Evolutionary conservation across 2,329 filamentous ascomycete species (phyloP), one percentile per base, ranked within the genome.

Genomic region (Neocatenulostroma microsporum): DNA sequence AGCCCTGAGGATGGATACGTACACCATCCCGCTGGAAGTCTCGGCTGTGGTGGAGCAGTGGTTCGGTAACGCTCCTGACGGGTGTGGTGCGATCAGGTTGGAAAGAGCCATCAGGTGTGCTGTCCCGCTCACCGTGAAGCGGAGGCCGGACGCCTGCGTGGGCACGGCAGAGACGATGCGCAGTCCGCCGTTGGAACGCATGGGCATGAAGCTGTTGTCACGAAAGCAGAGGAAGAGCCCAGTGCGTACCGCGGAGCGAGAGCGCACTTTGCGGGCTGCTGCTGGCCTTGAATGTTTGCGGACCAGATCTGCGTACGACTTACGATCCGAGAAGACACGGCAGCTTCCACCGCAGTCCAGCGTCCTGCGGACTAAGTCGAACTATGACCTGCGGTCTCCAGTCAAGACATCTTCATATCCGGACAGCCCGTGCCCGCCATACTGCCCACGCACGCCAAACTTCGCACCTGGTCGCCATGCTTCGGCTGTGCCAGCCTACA

Each of bases 11-110:
- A 32, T 46, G 9, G 49, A 53, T 30, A 32, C 37, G 6, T 54
- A 49, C 37, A 51, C 50, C 3, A 45, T 53, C 36, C 40, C 42
- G 12, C 31, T 54, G 19, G 41, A 51, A 24, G 13, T 54, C 15
- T 42, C 32, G 8, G 45, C 45, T 4, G 30, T 38, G 5, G 19
- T 50, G 13, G 46, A 37, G 4, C 42, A 44, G 26, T 18, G 26
- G 8, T 52, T 49, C 23, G 31, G 40, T 23, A n/a, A n/a, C n/a
- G n/a, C n/a, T n/a, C n/a, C n/a, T n/a, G n/a, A n/a, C n/a, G n/a
- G n/a, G n/a, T n/a, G n/a, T n/a, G 45, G 40, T 14, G 37, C 35
- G 9, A 41, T 51, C 17, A 38, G 28, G 14, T 44, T 47, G 23
- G 48, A 55, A 30, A 41, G 37, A 14, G 37, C 42, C 9, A 40